Conservation (phyloP, 305 asterid genomes). For the Rubia tinctorum region DNA sequence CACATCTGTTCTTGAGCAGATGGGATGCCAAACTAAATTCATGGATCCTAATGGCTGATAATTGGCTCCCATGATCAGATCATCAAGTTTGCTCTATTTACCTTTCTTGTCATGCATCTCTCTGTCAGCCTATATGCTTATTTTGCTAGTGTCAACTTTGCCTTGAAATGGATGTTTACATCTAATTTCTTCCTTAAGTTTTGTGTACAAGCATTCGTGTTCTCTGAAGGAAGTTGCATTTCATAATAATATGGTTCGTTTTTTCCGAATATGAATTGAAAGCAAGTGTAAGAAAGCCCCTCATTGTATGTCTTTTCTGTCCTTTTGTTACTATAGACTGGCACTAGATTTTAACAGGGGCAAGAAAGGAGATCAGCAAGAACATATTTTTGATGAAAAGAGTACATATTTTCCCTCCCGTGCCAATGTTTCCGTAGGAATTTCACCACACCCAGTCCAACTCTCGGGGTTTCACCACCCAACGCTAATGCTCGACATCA, state of each 20-base stretch:
- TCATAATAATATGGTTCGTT: neutral
- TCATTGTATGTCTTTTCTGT: neutral
- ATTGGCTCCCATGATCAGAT: neutral
- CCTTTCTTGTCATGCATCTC: neutral
- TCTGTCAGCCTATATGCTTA: neutral
- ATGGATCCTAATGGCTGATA: constrained; percentile 39
- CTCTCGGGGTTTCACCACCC: too few species aligned
- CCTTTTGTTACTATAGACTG: neutral
- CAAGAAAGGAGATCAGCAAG: too few species aligned
- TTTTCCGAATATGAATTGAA: neutral
- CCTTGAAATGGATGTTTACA: too few species aligned
- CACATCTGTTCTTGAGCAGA: constrained; percentile 73
- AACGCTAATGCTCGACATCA: too few species aligned
- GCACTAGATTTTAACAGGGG: too few species aligned
- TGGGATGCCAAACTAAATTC: constrained; percentile 48
- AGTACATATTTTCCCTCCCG: too few species aligned
- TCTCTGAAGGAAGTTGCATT: neutral
- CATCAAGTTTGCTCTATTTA: too few species aligned
- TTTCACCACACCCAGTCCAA: too few species aligned
- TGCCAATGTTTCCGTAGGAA: too few species aligned
- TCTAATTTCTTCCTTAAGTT: neutral
- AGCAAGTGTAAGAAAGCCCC: neutral
- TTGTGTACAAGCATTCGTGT: neutral
- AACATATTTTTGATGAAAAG: too few species aligned
- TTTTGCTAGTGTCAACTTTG: neutral